These are phyloP conservation scores for Setomelanomma holmii DNA, from an alignment of 2,329 filamentous ascomycete genomes.

Conservation along the genomic window DNA sequence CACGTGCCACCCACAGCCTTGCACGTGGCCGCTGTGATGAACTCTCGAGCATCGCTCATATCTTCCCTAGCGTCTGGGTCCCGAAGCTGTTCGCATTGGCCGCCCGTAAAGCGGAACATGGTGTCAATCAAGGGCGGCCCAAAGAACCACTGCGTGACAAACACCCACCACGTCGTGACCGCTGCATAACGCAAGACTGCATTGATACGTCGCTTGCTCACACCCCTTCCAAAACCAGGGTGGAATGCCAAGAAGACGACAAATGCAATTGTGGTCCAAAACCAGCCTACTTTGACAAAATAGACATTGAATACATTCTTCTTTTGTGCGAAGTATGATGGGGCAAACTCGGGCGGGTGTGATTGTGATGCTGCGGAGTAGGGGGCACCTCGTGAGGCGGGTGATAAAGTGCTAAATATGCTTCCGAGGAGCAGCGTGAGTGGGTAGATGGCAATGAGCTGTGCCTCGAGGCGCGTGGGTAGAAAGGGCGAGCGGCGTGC, in stretches of 20 bases:
- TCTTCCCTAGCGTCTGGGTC: conserved; percentile 57
- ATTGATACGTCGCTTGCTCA: conserved; percentile 56
- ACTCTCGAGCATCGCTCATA: conserved; percentile 54
- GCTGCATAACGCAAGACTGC: conserved; percentile 72
- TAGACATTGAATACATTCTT: conserved; percentile 89
- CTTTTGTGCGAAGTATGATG: conserved; percentile 93
- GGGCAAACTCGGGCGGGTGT: conserved; percentile 65
- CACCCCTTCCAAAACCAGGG: conserved; percentile 60
- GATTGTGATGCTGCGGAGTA: conserved; percentile 71
- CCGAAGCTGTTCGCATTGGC: conserved; percentile 72
- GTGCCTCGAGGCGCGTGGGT: conserved; percentile 71
- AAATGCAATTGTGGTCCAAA: conserved; percentile 84
- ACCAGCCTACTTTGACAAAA: conserved; percentile 96
- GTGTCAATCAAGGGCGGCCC: conserved; percentile 90
- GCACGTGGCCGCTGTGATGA: conserved; percentile 79
- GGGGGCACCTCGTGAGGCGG: conserved; percentile 66
- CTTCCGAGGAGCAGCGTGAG: conserved; percentile 79
- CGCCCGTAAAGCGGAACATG: conserved; percentile 86
- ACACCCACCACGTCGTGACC: conserved; percentile 80
- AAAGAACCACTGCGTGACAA: conserved; percentile 97
- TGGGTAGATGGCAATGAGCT: conserved; percentile 76
- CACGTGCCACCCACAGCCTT: conserved; percentile 82
- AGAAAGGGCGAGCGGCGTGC: conserved; percentile 64
- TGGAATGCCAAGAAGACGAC: conserved; percentile 73
- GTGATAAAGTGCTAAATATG: conserved; percentile 79